Percentiles rank a stretch among this genome's conserved stretches.
These are phyloP conservation scores for Zygosaccharomyces siamensis DNA, from an alignment of 805 yeast genomes.

Conservation along the genomic window DNA sequence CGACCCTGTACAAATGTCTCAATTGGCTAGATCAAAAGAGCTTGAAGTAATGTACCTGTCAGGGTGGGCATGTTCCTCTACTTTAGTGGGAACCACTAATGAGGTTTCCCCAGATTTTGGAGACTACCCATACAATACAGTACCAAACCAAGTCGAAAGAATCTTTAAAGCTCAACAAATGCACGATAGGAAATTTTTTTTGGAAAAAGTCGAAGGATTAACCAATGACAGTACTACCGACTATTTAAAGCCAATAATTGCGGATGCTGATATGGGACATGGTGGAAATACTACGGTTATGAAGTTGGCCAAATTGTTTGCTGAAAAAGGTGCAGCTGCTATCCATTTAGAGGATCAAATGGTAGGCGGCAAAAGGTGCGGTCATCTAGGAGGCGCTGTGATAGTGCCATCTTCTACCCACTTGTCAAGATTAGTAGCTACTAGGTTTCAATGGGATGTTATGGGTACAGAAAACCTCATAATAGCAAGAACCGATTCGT, in stretches of 20 bases:
- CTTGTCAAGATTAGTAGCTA: slow-evolving; percentile 48
- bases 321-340: slow-evolving; percentile 65
- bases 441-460: slow-evolving; percentile 60
- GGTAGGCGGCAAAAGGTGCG: slow-evolving; percentile 63
- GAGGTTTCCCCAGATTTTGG: slow-evolving; percentile 66
- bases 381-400: slow-evolving; percentile 59
- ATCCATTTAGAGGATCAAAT: slow-evolving; percentile 61
- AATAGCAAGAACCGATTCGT: slow-evolving; percentile 60
- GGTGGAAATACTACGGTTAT: slow-evolving; percentile 59
- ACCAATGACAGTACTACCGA: slow-evolving; percentile 35
- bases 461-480: slow-evolving; percentile 55
- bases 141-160: slow-evolving; percentile 61
- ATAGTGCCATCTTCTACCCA: slow-evolving; percentile 57
- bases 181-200: slow-evolving; percentile 50
- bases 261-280: slow-evolving; percentile 66
- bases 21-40: slow-evolving; percentile 42
- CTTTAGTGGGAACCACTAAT: slow-evolving; percentile 50
- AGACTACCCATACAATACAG: slow-evolving; percentile 65
- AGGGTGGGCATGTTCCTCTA: slow-evolving; percentile 59
- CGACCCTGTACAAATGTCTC: slow-evolving; percentile 61
- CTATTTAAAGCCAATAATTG: slow-evolving; percentile 57
- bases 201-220: slow-evolving; percentile 30
- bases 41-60: slow-evolving; percentile 52
- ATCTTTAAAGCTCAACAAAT: slow-evolving; percentile 53
- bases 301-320: slow-evolving; percentile 61